Conservation (phyloP, 2,329 filamentous ascomycete species). For the Verticillium nubilum region DNA sequence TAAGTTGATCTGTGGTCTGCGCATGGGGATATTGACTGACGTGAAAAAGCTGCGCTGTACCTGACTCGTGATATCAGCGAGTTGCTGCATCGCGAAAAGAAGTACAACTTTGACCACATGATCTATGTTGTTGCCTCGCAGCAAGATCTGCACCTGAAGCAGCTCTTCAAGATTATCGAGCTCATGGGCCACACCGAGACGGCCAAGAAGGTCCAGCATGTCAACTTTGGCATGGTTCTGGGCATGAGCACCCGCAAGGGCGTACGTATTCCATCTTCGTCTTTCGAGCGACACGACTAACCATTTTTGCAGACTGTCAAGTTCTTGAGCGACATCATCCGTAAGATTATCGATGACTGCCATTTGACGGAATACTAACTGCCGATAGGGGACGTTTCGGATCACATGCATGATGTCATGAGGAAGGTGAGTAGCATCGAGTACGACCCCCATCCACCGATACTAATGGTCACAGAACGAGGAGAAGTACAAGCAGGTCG, state of each 20-base stretch:
- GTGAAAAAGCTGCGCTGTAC: slow-evolving; percentile 54
- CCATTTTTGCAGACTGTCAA: slow-evolving; percentile 52
- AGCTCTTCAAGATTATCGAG: slow-evolving; percentile 72
- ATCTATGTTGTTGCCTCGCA: slow-evolving; percentile 71
- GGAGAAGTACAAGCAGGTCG: slow-evolving; percentile 85
- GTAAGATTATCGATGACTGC: neutral
- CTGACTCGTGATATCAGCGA: slow-evolving; percentile 75
- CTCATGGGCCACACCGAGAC: slow-evolving; percentile 65
- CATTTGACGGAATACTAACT: neutral
- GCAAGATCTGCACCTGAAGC: slow-evolving; percentile 67
- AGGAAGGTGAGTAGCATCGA: slow-evolving; percentile 30
- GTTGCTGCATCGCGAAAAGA: slow-evolving; percentile 56
- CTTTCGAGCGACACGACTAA: neutral
- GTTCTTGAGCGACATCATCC: slow-evolving; percentile 67
- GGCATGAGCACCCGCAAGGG: slow-evolving; percentile 68
- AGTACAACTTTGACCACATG: slow-evolving; percentile 59
- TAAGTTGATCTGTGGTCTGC: neutral
- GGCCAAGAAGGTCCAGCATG: slow-evolving; percentile 62
- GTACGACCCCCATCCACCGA: neutral
- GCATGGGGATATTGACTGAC: neutral
- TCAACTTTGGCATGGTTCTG: slow-evolving; percentile 69
- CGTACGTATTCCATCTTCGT: neutral
- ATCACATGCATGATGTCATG: slow-evolving; percentile 97
- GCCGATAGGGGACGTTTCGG: neutral
- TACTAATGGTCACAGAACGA: slow-evolving; percentile 52